phyloP scores from a whole-genome alignment of 768 basidiomycete species.

The Candolleomyces aberdarensis region DNA sequence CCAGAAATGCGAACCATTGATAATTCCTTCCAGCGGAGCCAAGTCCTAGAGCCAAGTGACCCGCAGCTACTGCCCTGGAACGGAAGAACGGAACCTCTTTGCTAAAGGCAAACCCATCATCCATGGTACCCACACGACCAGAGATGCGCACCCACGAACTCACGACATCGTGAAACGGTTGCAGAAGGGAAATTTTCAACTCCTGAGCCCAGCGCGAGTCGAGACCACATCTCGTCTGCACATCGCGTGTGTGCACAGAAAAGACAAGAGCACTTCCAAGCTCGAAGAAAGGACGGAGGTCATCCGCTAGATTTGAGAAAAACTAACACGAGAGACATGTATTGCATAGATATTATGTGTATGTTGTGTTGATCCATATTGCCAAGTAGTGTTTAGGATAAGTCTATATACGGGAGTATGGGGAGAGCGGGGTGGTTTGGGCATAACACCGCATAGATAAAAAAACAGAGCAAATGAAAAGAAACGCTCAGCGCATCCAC shows the following conservation, averaged over 20 bases:
- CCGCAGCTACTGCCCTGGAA: no score
- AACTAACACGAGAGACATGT: neutral
- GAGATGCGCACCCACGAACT: no score
- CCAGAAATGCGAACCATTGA: no score
- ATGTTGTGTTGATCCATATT: neutral
- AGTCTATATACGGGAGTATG: neutral
- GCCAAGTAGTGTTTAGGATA: neutral
- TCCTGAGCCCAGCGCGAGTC: no score
- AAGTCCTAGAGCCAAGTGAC: no score
- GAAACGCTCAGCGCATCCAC: neutral
- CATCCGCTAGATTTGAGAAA: neutral
- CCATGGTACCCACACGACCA: no score
- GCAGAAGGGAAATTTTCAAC: no score
- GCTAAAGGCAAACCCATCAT: no score
- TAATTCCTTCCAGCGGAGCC: no score
- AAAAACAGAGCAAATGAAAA: constrained; percentile 1
- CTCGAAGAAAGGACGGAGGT: no score
- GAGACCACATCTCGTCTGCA: neutral
- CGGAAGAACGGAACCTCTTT: no score
- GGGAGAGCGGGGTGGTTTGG: constrained; percentile 1
- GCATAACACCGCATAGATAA: constrained; percentile 7
- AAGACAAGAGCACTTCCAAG: neutral
- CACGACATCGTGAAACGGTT: no score
- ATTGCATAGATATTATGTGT: neutral
- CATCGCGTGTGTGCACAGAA: neutral